Evolutionary conservation across 1,284 basidiomycete genomes (phyloP).

Genomic region (Malassezia furfur): DNA sequence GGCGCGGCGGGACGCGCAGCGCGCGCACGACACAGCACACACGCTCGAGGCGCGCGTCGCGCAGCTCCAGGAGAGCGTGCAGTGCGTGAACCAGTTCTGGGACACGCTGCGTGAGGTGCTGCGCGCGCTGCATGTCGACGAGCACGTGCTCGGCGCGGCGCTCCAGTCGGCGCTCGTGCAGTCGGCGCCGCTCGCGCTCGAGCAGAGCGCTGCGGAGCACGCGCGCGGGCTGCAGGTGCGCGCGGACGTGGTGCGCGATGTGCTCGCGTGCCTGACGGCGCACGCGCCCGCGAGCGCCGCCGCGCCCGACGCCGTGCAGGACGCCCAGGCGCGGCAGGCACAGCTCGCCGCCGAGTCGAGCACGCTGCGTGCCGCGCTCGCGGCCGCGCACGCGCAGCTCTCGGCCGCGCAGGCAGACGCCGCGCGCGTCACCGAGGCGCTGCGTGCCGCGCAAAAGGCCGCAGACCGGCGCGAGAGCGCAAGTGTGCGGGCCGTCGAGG

Average conservation of each 20-base stretch:
- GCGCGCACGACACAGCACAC: constrained; percentile 14
- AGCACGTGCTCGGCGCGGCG: constrained; percentile 16
- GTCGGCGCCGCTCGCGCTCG: constrained; percentile 1
- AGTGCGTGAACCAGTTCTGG: constrained; percentile 31
- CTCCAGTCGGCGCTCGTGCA: constrained; percentile 2
- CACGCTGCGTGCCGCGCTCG: constrained; percentile 9
- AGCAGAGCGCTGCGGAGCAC: background rate
- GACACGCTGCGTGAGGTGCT: constrained; percentile 21
- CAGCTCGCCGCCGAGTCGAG: constrained; percentile 22
- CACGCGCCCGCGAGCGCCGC: background rate
- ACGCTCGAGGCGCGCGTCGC: constrained; percentile 19
- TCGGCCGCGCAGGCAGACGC: constrained; percentile 5
- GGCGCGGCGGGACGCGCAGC: constrained; percentile 24
- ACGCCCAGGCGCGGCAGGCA: constrained; percentile 18
- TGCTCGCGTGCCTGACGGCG: background rate
- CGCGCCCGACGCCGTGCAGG: background rate
- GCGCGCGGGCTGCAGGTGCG: background rate
- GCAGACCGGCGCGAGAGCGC: constrained; percentile 16
- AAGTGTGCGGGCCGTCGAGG: constrained; percentile 15
- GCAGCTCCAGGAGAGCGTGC: constrained; percentile 21
- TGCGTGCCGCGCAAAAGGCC: constrained; percentile 16
- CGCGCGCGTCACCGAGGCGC: constrained; percentile 13
- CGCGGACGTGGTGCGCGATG: background rate
- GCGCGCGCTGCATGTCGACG: constrained; percentile 19
- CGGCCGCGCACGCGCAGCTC: constrained; percentile 4